phyloP scores from a whole-genome alignment of 768 basidiomycete species.

The Exsudoporus frostii region DNA sequence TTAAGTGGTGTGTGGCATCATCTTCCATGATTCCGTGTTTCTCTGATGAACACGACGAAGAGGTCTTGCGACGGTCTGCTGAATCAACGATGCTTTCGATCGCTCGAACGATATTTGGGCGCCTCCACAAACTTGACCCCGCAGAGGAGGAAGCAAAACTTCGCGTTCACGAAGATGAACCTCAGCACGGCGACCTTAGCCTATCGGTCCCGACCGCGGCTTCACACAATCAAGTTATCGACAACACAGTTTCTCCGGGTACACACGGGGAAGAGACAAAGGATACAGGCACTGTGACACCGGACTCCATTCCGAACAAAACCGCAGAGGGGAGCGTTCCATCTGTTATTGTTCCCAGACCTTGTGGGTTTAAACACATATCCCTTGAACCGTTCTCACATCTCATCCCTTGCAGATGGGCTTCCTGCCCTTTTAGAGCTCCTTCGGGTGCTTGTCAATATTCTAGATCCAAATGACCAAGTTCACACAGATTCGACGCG shows the following conservation, averaged over 20 bases:
- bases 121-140: conserved; percentile 67
- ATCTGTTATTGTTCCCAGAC: conserved; percentile 15
- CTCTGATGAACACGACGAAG: conserved; percentile 39
- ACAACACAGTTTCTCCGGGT: conserved; percentile 11
- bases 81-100: conserved; percentile 88
- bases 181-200: conserved; percentile 53
- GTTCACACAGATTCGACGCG: conserved; percentile 96
- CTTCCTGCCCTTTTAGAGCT: conserved; percentile 91
- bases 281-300: not conserved
- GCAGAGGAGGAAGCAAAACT: conserved; percentile 67
- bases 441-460: conserved; percentile 89
- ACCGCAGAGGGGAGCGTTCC: conserved; percentile 35
- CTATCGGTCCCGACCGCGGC: conserved; percentile 50
- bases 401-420: conserved; percentile 53
- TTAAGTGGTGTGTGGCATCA: conserved; percentile 69
- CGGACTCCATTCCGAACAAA: not conserved
- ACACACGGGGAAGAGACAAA: conserved; percentile 9
- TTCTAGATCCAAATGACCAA: conserved; percentile 91
- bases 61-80: conserved; percentile 82
- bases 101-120: conserved; percentile 76
- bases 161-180: conserved; percentile 45
- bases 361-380: conserved; percentile 15
- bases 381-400: not conserved
- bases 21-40: conserved; percentile 2
- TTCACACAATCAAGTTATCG: conserved; percentile 19